A percentile compares a stretch with the other conserved stretches of the same genome.
phyloP scores from a whole-genome alignment of 1,139 yeast genomes.

The Saccharomyces hybrid region DNA sequence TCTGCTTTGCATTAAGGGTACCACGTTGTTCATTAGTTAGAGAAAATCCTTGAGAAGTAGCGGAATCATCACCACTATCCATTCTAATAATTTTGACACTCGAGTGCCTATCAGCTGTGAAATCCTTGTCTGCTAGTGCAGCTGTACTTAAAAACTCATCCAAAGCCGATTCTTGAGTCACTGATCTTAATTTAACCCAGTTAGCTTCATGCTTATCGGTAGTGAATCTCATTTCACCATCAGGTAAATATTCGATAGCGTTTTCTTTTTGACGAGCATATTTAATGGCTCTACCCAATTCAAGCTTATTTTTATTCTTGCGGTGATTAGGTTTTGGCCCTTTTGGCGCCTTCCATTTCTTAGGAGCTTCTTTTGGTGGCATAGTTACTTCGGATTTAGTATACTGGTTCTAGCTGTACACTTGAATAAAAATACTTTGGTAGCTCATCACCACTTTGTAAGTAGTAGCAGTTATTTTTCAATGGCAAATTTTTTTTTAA shows the following conservation, averaged over 20 bases:
- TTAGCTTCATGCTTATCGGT: conserved; percentile 80
- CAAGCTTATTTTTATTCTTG: conserved; percentile 75
- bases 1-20: conserved; percentile 56
- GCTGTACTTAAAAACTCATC: conserved; percentile 95
- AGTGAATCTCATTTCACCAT: conserved; percentile 77
- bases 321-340: conserved; percentile 88
- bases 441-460: neutral
- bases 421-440: neutral
- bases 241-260: conserved; percentile 63
- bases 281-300: conserved; percentile 80
- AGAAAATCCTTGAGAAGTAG: conserved; percentile 42
- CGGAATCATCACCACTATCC: conserved; percentile 45
- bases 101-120: conserved; percentile 80
- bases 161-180: conserved; percentile 87
- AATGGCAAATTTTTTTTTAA: neutral
- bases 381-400: conserved; percentile 4
- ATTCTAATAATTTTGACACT: conserved; percentile 79
- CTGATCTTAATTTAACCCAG: conserved; percentile 87
- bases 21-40: conserved; percentile 62
- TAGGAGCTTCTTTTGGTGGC: conserved; percentile 42
- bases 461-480: neutral
- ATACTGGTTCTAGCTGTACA: neutral
- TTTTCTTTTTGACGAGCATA: conserved; percentile 67
- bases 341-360: conserved; percentile 65
- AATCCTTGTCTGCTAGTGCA: conserved; percentile 90